Base-by-base conservation (phyloP, 805 yeast genomes). In the Blastobotrys muscicola region DNA sequence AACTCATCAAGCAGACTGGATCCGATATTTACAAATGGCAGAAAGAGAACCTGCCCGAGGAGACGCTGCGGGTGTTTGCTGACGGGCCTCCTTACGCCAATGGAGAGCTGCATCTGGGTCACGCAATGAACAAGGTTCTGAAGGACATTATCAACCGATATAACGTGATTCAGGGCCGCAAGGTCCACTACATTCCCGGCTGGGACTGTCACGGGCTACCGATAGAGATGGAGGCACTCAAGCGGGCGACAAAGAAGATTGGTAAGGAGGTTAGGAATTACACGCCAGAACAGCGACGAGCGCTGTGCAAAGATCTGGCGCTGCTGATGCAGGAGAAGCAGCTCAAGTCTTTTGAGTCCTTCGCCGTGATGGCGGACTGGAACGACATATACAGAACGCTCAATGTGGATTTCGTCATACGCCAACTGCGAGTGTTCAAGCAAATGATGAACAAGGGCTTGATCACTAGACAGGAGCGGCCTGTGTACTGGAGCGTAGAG, bases 161-260 rank as follows among this genome's bases (percentile, higher is more conserved):
- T 52, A 78, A 85, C 55, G 65, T 89, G 20, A 59, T 80, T 14
- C 61, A 69, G 33, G 84, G 86, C 11, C 71, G 77, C 47, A 70
- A 71, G 39, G 77, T 92, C 3, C 69, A 72, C 42, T 92, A 85
- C 56, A 71, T 72, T 35, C 96, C 97, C 0, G 99, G 99, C 0
- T 92, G 98, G 97, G 99, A 92, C 60, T 92, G 98, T 58, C 99
- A 92, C 65, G 99, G 99, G 0, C 67, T 92, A 33, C 99, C 99
- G 1, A 92, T 92, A 49, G 99, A 92, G 61, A 69, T 85, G 58
- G 89, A 87, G 54, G 94, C 94, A 0, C 61, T 85, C 15, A 56
- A 59, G 60, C 73, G 61, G 52, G 72, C 64, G 47, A 62, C 62
- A 38, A 67, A 51, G 55, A 61, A 55, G 32, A 62, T 68, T 39